Evolutionary conservation across 176 grass and related monocot genomes (phyloP), one percentile per base, ranked within the genome.

Genomic region (Musa acuminata): DNA sequence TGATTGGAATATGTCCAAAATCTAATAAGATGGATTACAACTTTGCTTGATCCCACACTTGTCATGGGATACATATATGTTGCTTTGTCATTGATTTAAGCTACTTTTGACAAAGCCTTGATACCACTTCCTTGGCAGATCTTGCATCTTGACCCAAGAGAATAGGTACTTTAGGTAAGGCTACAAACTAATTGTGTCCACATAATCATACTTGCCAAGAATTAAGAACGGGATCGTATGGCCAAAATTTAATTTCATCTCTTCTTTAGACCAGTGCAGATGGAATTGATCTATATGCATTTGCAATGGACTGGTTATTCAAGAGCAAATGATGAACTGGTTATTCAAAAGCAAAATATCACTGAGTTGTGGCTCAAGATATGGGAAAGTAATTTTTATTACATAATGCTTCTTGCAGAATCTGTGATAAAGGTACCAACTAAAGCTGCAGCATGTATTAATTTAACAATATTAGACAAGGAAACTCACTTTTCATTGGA

Each of bases 401-500:
- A 43, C 63, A 67, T 13, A 69, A 49, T 69, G 13, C 4, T 69
- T 49, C 16, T 12, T 13, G 24, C 21, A 64, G 13, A 12, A 26
- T 0, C 16, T 69, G 67, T 49, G 11, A 49, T 14, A 49, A 64
- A 62, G 10, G 67, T 9, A 67, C 17, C 14, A 75, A 35, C 25
- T 73, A 70, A 53, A 50, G 52, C 70, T 73, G 35, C 72, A 70
- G 60, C n/a, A 74, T 77, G 72, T 9, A 67, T 43, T 60, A 53
- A 19, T 49, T 57, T 72, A 79, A 84, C 25, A 58, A 13, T 53
- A 43, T 51, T 49, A 17, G 68, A 55, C 35, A 78, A 77, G 6
- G 23, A 88, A 10, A 64, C 88, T 99, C 70, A 99, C 96, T 99
- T 99, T 73, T 99, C 96, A 87, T 99, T 94, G 69, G 96, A 99